phyloP scores from a whole-genome alignment of 169 alveolate species.

The Plasmodium ovale region DNA sequence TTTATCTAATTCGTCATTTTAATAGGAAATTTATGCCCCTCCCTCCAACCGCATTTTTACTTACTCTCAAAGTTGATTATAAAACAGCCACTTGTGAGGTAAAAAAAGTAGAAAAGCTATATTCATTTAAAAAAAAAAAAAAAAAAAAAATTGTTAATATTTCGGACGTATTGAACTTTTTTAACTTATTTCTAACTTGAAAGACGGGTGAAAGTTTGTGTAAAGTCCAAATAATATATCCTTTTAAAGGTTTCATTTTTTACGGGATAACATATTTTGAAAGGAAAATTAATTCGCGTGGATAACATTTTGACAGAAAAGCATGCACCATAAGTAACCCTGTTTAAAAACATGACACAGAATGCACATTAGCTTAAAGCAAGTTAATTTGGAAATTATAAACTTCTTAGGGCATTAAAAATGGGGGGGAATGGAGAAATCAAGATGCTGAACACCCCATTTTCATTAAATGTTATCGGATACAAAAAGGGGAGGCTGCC shows the following conservation, averaged over 20 bases:
- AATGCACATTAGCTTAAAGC: too few relatives aligned
- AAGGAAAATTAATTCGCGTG: neutral
- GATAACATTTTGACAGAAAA: too few relatives aligned
- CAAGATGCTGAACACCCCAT: too few relatives aligned
- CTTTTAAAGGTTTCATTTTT: constrained; percentile 35
- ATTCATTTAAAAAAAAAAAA: neutral
- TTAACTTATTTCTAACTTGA: constrained; percentile 30
- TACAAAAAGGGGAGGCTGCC: neutral
- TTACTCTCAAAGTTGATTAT: constrained; percentile 37
- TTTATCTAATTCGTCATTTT: neutral
- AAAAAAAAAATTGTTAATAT: constrained; percentile 6
- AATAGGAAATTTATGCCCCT: neutral
- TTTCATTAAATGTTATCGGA: too few relatives aligned
- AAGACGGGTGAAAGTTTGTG: constrained; percentile 5
- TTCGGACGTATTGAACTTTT: neutral
- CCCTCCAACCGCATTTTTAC: constrained; percentile 11
- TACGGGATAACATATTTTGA: neutral
- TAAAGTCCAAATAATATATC: neutral
- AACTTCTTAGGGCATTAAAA: too few relatives aligned
- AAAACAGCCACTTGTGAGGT: constrained; percentile 48
- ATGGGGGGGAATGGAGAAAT: too few relatives aligned
- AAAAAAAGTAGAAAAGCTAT: constrained; percentile 52
- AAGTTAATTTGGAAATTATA: too few relatives aligned
- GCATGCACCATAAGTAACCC: too few relatives aligned
- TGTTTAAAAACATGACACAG: too few relatives aligned